Percentiles rank a stretch among this genome's conserved stretches.
Conservation (phyloP, 164 flowering plant species). For the Annona cherimola region DNA sequence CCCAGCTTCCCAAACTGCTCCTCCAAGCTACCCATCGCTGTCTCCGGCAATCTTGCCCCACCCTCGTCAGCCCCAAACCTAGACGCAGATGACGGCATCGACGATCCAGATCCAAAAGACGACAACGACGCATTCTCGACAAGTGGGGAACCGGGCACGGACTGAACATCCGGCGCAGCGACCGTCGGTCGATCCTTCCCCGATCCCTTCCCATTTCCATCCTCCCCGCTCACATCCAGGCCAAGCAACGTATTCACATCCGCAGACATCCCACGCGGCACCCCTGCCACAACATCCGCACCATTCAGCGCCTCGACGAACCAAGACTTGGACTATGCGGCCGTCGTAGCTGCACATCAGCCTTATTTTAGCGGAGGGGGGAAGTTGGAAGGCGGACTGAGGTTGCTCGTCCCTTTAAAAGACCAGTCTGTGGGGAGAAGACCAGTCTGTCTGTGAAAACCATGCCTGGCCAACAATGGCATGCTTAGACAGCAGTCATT, state of each 20-base stretch:
- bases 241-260: conserved; percentile 42
- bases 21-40: conserved; percentile 42
- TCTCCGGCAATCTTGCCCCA: conserved; percentile 25
- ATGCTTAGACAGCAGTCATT: no score
- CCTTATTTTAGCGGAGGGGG: conserved; percentile 43
- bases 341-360: conserved; percentile 60
- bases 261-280: conserved; percentile 39
- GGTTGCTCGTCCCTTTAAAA: no score
- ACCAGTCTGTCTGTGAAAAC: no score
- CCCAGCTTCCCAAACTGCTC: conserved; percentile 64
- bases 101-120: conserved; percentile 58
- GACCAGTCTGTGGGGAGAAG: no score
- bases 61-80: conserved; percentile 62
- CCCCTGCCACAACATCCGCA: conserved; percentile 44
- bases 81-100: conserved; percentile 50
- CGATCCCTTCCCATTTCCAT: background rate
- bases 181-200: conserved; percentile 1
- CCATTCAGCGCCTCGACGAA: conserved; percentile 77
- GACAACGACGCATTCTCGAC: conserved; percentile 60
- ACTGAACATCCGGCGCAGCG: background rate
- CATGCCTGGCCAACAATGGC: no score
- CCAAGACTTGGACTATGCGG: conserved; percentile 83
- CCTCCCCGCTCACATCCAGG: conserved; percentile 24
- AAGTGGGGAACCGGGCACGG: conserved; percentile 21
- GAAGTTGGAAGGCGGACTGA: conserved; percentile 2